Percentiles rank a stretch among this genome's conserved stretches.
Evolutionary conservation across 225 moss, liverwort and hornwort genomes (phyloP).

Genomic region (Anthoceros angustus): DNA sequence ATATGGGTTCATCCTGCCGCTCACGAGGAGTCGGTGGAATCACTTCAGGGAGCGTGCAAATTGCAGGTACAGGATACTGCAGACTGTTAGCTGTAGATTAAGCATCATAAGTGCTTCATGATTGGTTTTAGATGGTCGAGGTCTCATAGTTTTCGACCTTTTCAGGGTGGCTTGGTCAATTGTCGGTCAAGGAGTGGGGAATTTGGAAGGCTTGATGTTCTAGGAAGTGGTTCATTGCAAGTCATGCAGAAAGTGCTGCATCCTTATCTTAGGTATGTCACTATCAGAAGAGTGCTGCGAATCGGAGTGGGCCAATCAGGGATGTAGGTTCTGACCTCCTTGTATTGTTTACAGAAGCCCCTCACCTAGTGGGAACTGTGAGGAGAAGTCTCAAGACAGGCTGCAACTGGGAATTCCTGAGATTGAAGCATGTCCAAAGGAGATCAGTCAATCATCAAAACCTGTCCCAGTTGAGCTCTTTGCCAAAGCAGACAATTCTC

Average conservation of each 20-base stretch:
- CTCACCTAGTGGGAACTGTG: not conserved
- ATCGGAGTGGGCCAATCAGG: not conserved
- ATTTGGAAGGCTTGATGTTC: conserved; percentile 58
- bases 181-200: conserved; percentile 69
- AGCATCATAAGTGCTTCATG: not conserved
- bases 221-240: conserved; percentile 38
- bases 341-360: not conserved
- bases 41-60: conserved; percentile 46
- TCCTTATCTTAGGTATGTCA: conserved; percentile 49
- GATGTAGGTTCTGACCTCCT: not conserved
- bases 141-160: not conserved
- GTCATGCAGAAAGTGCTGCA: conserved; percentile 67
- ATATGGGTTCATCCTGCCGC: conserved; percentile 92
- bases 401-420: not conserved
- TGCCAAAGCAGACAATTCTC: conserved; percentile 15
- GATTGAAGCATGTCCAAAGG: not conserved
- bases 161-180: conserved; percentile 16
- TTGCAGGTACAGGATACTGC: conserved; percentile 27
- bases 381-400: not conserved
- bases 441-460: not conserved
- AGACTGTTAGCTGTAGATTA: not conserved
- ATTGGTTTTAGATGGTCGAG: not conserved
- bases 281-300: not conserved
- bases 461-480: conserved; percentile 15
- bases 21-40: conserved; percentile 43